Percentiles rank a stretch among this genome's conserved stretches.
phyloP scores from a whole-genome alignment of 331 rosid species.

The Telfairia occidentalis region DNA sequence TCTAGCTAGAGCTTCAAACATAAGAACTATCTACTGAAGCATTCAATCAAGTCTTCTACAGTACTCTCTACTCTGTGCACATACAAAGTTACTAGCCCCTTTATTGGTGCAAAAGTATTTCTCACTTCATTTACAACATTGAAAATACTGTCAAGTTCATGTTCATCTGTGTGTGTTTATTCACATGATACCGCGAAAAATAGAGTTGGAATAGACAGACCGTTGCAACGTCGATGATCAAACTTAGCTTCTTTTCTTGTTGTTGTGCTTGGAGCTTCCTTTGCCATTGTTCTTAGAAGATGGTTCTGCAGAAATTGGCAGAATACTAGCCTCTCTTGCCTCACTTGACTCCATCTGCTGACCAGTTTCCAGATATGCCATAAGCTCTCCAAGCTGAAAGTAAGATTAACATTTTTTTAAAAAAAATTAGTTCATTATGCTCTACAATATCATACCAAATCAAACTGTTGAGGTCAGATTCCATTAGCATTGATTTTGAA shows the following conservation, averaged over 20 bases:
- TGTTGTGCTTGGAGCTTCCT: constrained; percentile 17
- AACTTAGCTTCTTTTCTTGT: constrained; percentile 14
- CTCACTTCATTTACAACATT: constrained; percentile 2
- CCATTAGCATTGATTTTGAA: not conserved
- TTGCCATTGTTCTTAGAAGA: constrained; percentile 18
- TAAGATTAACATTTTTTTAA: constrained; percentile 6
- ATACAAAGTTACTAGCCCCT: not conserved
- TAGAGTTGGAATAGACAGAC: not conserved
- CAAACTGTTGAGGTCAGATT: not conserved
- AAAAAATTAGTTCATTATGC: constrained; percentile 13
- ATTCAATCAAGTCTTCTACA: not conserved
- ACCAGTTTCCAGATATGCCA: constrained; percentile 54
- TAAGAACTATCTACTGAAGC: not conserved
- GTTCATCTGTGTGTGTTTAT: not conserved
- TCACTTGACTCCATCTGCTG: constrained; percentile 27
- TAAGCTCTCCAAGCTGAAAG: constrained; percentile 60
- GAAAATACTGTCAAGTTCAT: not conserved
- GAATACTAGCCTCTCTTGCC: constrained; percentile 20
- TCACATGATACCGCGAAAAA: not conserved
- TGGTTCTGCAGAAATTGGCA: constrained; percentile 16
- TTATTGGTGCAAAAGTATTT: not conserved
- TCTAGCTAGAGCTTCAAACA: not conserved
- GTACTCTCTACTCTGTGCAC: not conserved
- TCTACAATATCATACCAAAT: not conserved
- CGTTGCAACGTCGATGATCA: not conserved